phyloP scores from a whole-genome alignment of 2,329 filamentous ascomycete genomes.

The Neopestalotiopsis clavispora region DNA sequence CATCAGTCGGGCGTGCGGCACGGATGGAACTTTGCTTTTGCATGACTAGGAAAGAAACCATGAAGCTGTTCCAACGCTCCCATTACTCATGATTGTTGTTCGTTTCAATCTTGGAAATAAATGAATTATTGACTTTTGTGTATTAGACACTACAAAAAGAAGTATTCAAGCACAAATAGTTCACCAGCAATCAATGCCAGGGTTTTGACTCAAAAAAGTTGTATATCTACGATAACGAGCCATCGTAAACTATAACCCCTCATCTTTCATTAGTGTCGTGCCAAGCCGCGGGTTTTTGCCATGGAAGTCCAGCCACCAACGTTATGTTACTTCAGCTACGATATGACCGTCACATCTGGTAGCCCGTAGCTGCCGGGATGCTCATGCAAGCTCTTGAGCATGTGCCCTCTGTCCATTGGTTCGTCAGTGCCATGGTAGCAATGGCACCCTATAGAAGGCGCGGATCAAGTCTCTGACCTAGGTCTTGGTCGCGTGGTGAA shows the following conservation, averaged over 20 bases:
- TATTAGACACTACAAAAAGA: not conserved
- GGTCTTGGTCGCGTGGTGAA: constrained; percentile 6
- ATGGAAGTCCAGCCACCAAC: not conserved
- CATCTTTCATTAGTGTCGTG: not conserved
- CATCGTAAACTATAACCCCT: constrained; percentile 1
- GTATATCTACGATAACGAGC: not conserved
- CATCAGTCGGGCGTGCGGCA: not conserved
- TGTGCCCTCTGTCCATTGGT: constrained; percentile 14
- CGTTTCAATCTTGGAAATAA: not conserved
- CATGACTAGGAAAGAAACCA: not conserved
- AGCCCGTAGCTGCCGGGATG: not conserved
- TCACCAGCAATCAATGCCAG: too few species aligned
- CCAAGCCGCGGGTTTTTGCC: not conserved
- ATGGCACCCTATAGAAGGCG: not conserved
- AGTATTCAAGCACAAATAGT: not conserved
- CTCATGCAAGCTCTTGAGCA: constrained; percentile 9
- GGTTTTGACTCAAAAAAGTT: too few species aligned
- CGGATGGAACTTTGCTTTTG: not conserved
- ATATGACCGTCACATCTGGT: not conserved
- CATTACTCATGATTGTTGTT: not conserved
- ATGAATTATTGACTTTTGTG: not conserved
- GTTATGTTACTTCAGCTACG: constrained; percentile 1
- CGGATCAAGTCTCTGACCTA: not conserved
- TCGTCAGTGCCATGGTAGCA: not conserved
- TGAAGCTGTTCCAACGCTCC: not conserved